A percentile compares a stretch with the other conserved stretches of the same genome.
Evolutionary conservation across 2,329 filamentous ascomycete genomes (phyloP).

Genomic region (Cercospora sesami): DNA sequence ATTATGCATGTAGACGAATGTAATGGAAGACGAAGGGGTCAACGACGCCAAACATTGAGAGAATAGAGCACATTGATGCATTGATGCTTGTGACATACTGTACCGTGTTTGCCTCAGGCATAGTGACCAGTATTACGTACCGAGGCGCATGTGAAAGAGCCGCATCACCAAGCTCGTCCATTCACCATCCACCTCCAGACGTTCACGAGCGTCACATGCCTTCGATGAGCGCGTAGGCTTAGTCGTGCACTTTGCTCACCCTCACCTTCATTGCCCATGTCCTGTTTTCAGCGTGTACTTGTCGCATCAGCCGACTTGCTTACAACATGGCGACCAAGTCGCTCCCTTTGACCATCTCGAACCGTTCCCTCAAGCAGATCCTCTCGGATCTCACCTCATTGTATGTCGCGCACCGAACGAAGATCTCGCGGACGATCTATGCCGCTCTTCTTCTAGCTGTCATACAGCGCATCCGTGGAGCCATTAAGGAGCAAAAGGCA

Average conservation of each 20-base stretch:
- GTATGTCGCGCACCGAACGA: slow-evolving; percentile 77
- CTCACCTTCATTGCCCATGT: background rate
- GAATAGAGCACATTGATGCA: background rate
- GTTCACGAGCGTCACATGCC: background rate
- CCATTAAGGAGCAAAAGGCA: slow-evolving; percentile 89
- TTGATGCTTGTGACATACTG: background rate
- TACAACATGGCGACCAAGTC: slow-evolving; percentile 28
- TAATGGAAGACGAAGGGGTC: background rate
- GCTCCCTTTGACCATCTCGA: slow-evolving; percentile 30
- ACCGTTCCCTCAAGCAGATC: slow-evolving; percentile 37
- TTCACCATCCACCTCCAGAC: background rate
- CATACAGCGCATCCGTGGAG: slow-evolving; percentile 83
- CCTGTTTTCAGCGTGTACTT: background rate
- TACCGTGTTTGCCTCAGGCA: background rate
- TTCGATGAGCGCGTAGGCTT: background rate
- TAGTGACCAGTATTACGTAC: background rate
- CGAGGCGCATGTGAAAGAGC: slow-evolving; percentile 15
- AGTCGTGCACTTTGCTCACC: background rate
- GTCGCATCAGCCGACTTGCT: background rate
- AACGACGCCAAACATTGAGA: background rate
- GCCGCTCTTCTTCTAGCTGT: slow-evolving; percentile 77
- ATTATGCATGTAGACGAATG: background rate
- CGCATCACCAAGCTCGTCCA: background rate
- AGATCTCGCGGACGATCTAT: slow-evolving; percentile 81
- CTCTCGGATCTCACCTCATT: slow-evolving; percentile 60